These are phyloP conservation scores for Incumbomyces delicatus DNA, from an alignment of 2,329 filamentous ascomycete genomes.

Conservation along the genomic window DNA sequence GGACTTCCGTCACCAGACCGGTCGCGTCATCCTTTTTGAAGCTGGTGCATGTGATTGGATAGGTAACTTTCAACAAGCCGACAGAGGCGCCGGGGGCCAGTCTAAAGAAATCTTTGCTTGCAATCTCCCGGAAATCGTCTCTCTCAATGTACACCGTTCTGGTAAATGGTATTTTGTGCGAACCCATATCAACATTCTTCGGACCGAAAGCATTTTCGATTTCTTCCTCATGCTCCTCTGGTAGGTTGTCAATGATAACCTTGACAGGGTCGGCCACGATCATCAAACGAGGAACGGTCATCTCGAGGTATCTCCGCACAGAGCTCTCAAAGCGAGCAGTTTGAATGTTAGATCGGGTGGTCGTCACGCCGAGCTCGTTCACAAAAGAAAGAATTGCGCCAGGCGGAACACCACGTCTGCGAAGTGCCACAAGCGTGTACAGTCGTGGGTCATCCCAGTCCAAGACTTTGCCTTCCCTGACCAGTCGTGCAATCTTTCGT, in stretches of 20 bases:
- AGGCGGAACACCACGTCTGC: constrained; percentile 75
- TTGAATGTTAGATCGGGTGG: constrained; percentile 67
- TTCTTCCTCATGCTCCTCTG: constrained; percentile 56
- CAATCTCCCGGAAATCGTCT: constrained; percentile 64
- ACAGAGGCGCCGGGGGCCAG: constrained; percentile 66
- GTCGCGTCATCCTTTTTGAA: constrained; percentile 57
- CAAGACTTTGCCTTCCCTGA: constrained; percentile 66
- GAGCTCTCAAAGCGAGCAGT: constrained; percentile 74
- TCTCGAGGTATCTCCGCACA: constrained; percentile 77
- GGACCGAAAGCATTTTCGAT: constrained; percentile 69
- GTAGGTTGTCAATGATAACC: constrained; percentile 69
- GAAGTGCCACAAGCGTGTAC: constrained; percentile 76
- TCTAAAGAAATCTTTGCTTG: constrained; percentile 66
- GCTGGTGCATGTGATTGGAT: constrained; percentile 57
- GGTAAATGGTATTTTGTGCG: constrained; percentile 56
- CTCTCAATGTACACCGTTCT: constrained; percentile 77
- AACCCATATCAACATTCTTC: constrained; percentile 54
- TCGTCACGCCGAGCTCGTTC: constrained; percentile 84
- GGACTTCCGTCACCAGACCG: constrained; percentile 57
- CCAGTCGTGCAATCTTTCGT: constrained; percentile 69
- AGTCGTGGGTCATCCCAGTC: constrained; percentile 88
- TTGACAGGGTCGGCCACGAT: constrained; percentile 77
- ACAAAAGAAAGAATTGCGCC: constrained; percentile 83
- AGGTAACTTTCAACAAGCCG: constrained; percentile 61
- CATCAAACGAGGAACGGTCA: constrained; percentile 79